Evolutionary conservation across 352 stramenopile species (phyloP).

Genomic region (Phytophthora colocasiae): DNA sequence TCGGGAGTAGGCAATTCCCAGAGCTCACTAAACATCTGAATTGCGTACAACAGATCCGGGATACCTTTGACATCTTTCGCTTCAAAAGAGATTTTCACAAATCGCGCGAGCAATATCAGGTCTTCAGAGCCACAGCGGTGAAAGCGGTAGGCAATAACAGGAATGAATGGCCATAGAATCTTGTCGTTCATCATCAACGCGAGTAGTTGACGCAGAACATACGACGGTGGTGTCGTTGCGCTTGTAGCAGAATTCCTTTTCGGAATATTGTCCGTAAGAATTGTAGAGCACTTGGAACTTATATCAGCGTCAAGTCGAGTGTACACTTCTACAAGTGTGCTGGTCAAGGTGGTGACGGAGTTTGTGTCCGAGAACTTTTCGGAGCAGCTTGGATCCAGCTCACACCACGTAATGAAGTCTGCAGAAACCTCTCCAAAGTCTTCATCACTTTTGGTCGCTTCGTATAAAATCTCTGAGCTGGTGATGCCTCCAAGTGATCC

Average conservation of each 20-base stretch:
- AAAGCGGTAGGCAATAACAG: constrained; percentile 64
- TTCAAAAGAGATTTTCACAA: constrained; percentile 41
- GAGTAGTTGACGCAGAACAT: constrained; percentile 54
- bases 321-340: constrained; percentile 47
- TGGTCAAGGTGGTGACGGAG: constrained; percentile 35
- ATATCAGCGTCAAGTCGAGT: constrained; percentile 45
- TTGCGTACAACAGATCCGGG: constrained; percentile 56
- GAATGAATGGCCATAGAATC: constrained; percentile 65
- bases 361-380: constrained; percentile 41
- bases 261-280: constrained; percentile 23
- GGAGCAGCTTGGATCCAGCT: constrained; percentile 50
- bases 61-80: constrained; percentile 10
- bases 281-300: constrained; percentile 32
- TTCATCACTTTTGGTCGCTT: constrained; percentile 47
- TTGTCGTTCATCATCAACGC: constrained; percentile 55
- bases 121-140: constrained; percentile 60
- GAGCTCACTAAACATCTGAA: constrained; percentile 80
- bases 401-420: constrained; percentile 57
- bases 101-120: constrained; percentile 42
- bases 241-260: constrained; percentile 18
- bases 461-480: constrained; percentile 3
- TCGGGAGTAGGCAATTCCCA: constrained; percentile 68
- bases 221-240: constrained; percentile 42
- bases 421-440: constrained; percentile 52
- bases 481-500: constrained; percentile 37